These are phyloP conservation scores for Stentor roeselii DNA, from an alignment of 73 alveolate species.

Conservation along the genomic window DNA sequence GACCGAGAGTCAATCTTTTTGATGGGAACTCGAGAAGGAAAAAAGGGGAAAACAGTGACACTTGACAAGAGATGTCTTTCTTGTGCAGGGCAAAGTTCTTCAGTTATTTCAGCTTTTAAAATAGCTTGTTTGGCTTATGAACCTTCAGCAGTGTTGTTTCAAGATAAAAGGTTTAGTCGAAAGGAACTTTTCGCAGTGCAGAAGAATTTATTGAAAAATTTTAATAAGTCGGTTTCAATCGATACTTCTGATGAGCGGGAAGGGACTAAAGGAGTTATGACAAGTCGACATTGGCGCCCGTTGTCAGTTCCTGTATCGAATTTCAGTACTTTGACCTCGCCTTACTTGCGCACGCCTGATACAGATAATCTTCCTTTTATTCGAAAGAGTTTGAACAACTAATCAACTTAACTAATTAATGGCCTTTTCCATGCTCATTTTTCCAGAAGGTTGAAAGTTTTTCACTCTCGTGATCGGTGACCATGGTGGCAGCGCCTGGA, in stretches of 20 bases:
- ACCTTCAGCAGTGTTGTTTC: slow-evolving; percentile 29
- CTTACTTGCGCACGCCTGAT: neutral
- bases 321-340: neutral
- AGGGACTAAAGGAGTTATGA: neutral
- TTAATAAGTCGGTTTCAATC: no score
- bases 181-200: neutral
- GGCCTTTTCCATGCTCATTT: slow-evolving; percentile 54
- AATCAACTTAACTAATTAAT: neutral
- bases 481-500: slow-evolving; percentile 93
- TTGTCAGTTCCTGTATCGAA: neutral
- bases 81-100: slow-evolving; percentile 33
- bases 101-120: slow-evolving; percentile 38
- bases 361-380: neutral
- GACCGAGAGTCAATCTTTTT: neutral
- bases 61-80: slow-evolving; percentile 34
- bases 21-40: neutral
- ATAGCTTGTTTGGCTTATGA: slow-evolving; percentile 49
- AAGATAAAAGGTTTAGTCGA: slow-evolving; percentile 25
- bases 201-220: neutral
- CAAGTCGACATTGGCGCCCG: neutral
- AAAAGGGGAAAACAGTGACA: neutral
- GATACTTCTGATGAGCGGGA: neutral
- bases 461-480: slow-evolving; percentile 71
- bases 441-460: slow-evolving; percentile 64
- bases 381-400: neutral